These are phyloP conservation scores for Tricholomella constricta DNA, from an alignment of 768 basidiomycete genomes.

Conservation along the genomic window DNA sequence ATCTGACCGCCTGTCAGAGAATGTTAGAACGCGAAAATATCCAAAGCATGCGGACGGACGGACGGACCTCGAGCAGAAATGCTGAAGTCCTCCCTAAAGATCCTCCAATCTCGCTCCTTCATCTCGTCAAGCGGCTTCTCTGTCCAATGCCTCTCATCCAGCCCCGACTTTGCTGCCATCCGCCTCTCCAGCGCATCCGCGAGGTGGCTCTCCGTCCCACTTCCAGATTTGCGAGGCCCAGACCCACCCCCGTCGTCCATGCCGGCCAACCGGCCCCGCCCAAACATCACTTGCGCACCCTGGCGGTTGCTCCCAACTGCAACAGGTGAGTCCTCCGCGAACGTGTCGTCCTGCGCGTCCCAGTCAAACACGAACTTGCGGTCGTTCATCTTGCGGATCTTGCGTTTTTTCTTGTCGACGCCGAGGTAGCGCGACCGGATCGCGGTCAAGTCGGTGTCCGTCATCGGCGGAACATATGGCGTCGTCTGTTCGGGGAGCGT, in stretches of 20 bases:
- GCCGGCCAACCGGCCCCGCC: slow-evolving; percentile 78
- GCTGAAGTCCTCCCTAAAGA: slow-evolving; percentile 98
- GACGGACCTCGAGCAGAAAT: slow-evolving; percentile 84
- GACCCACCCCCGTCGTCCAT: slow-evolving; percentile 77
- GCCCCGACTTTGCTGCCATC: slow-evolving; percentile 75
- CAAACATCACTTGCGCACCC: slow-evolving; percentile 88
- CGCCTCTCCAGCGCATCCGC: slow-evolving; percentile 84
- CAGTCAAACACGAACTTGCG: slow-evolving; percentile 99
- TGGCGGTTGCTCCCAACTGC: slow-evolving; percentile 72
- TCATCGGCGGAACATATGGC: slow-evolving; percentile 64
- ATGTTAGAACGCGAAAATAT: slow-evolving; percentile 1
- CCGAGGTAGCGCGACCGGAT: slow-evolving; percentile 95
- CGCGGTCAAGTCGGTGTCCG: slow-evolving; percentile 75
- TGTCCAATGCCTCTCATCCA: slow-evolving; percentile 97
- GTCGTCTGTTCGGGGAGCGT: slow-evolving; percentile 34
- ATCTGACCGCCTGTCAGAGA: slow-evolving; percentile 78
- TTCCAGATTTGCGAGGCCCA: slow-evolving; percentile 37
- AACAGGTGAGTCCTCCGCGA: slow-evolving; percentile 72
- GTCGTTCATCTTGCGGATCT: slow-evolving; percentile 92
- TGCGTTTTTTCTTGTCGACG: slow-evolving; percentile 91
- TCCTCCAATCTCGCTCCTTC: slow-evolving; percentile 98
- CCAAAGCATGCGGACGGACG: not conserved
- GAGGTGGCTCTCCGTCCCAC: slow-evolving; percentile 48
- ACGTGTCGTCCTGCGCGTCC: slow-evolving; percentile 96
- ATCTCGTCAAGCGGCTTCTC: slow-evolving; percentile 92